phyloP scores from a whole-genome alignment of 2,329 filamentous ascomycete genomes.

The Chaetomiaceae sp. region DNA sequence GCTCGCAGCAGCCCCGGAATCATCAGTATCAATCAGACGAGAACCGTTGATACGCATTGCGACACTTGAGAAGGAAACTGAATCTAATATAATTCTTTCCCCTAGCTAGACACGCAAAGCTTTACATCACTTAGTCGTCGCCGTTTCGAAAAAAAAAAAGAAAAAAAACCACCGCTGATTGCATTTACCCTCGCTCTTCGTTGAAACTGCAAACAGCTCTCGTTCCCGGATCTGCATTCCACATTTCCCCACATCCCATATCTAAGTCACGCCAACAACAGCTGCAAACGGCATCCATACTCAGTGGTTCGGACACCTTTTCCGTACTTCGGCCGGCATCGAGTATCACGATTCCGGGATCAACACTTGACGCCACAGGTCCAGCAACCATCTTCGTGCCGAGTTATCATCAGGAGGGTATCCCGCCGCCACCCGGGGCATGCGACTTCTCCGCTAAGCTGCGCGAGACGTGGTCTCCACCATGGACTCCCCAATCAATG shows the following conservation, averaged over 20 bases:
- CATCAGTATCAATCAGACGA: no score
- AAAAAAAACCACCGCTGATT: no score
- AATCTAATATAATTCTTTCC: no score
- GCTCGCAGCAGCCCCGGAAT: no score
- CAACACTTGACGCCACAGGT: no score
- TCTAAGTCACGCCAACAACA: not conserved
- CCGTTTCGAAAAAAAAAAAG: no score
- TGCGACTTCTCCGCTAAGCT: slow-evolving; percentile 11
- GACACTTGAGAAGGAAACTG: no score
- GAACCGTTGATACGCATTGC: no score
- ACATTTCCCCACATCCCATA: not conserved
- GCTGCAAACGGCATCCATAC: not conserved
- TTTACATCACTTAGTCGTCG: no score
- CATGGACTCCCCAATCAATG: slow-evolving; percentile 21
- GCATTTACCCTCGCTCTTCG: not conserved
- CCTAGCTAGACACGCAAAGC: no score
- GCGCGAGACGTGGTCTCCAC: slow-evolving; percentile 12
- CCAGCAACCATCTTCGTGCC: no score
- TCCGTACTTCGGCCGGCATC: not conserved
- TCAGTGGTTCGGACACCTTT: not conserved
- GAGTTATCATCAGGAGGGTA: no score
- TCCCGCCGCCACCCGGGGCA: not conserved
- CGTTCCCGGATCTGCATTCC: not conserved
- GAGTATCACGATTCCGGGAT: not conserved
- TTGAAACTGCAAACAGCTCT: not conserved